Base-by-base conservation (phyloP, 83 land plant genomes). In the Picea abies region DNA sequence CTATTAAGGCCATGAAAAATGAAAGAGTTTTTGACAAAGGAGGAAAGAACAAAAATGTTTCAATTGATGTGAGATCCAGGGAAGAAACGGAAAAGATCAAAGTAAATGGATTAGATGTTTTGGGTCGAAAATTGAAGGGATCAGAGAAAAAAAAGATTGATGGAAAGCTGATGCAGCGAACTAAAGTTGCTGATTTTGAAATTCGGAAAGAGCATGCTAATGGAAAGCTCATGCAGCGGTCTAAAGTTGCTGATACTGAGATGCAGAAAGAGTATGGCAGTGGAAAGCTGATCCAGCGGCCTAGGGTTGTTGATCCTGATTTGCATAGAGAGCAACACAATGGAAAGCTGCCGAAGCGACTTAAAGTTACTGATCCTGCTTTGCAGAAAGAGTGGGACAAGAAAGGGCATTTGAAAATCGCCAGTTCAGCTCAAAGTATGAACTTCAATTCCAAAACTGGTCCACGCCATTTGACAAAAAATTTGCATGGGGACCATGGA, bases 401-500 rank as follows among this genome's bases (percentile, higher is more conserved):
- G 12, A 52, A 52, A 52, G 58, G 58, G 14, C 58, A 52, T 52
- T 52, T 52, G 14, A 52, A 68, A 68, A 35, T 16, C 29, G 4
- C 39, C 17, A 17, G 71, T 32, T 29, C 39, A 4, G 71, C 39
- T 26, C 71, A 32, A 68, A 68, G 1, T 29, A 68, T 32, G 39
- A 26, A 68, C 16, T 68, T 19, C 22, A 70, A 39, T 70, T 44
- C 49, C 6, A 37, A 35, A 17, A 35, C 75, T 70, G 75, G 75
- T 70, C 75, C 37, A 70, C 37, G 41, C n/a, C 75, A 37, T n/a
- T 10, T n/a, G n/a, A 72, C 41, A 16, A 73, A 52, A 73, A 73
- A 52, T 25, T 22, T 73, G 58, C 77, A 73, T 44, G 77, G 77
- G 77, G 80, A 78, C 32, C 9, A 37, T 25, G 80, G 56, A 58